Percentiles rank a stretch among this genome's conserved stretches.
Conservation (phyloP, 2,329 filamentous ascomycete genomes). For the Talaromyces sp. region DNA sequence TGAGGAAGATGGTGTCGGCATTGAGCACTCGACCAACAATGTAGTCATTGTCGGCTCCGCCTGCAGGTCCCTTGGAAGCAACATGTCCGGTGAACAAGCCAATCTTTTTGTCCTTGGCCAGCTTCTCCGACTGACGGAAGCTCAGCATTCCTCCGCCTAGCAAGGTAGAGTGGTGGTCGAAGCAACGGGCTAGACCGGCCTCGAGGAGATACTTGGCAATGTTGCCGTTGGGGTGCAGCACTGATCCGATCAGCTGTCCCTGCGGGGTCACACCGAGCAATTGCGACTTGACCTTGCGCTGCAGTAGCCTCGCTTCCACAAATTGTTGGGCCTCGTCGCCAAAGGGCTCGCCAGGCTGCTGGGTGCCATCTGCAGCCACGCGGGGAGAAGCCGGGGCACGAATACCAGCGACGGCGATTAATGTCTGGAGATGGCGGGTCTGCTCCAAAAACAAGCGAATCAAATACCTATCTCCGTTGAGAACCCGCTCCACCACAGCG, state of each 20-base stretch:
- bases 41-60: conserved; percentile 66
- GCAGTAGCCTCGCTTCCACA: conserved; percentile 78
- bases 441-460: conserved; percentile 75
- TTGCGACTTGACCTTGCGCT: conserved; percentile 76
- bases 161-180: conserved; percentile 91
- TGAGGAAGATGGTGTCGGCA: conserved; percentile 81
- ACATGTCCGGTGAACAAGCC: conserved; percentile 80
- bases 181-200: conserved; percentile 84
- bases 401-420: conserved; percentile 84
- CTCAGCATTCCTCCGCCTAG: conserved; percentile 82
- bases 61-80: conserved; percentile 54
- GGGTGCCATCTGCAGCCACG: conserved; percentile 70
- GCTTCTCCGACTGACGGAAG: conserved; percentile 79
- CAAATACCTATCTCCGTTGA: conserved; percentile 86
- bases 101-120: conserved; percentile 69
- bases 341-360: conserved; percentile 79
- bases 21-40: conserved; percentile 79
- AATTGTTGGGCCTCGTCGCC: conserved; percentile 86
- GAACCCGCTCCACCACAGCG: conserved; percentile 81
- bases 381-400: conserved; percentile 86
- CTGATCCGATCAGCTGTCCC: conserved; percentile 79
- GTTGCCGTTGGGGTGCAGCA: conserved; percentile 85
- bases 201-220: conserved; percentile 88
- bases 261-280: conserved; percentile 85
- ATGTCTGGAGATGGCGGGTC: conserved; percentile 80